Evolutionary conservation across 2,329 filamentous ascomycete species (phyloP).

Genomic region (Epicoccum sorghinum): DNA sequence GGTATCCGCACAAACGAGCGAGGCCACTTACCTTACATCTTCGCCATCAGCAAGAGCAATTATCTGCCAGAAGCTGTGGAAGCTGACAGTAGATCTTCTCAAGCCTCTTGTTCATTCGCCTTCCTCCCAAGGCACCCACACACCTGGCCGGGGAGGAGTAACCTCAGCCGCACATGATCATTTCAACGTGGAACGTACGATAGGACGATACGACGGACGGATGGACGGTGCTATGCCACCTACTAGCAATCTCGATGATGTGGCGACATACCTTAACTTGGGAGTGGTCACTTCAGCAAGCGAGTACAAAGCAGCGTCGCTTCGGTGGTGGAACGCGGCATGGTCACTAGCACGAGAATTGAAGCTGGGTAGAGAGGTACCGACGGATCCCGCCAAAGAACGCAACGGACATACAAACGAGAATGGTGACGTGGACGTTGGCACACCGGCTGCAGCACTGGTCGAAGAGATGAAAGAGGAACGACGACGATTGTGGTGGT

Average conservation of each 20-base stretch:
- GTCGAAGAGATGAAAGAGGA: constrained; percentile 71
- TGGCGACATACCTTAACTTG: constrained; percentile 89
- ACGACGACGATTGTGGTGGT: constrained; percentile 88
- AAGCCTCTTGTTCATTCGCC: constrained; percentile 86
- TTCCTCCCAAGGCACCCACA: constrained; percentile 56
- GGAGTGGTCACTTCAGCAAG: constrained; percentile 91
- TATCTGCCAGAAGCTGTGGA: constrained; percentile 85
- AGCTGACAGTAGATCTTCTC: constrained; percentile 81
- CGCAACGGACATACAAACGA: constrained; percentile 33
- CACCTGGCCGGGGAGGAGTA: constrained; percentile 61
- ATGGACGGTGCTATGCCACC: constrained; percentile 54
- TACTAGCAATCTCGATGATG: constrained; percentile 80
- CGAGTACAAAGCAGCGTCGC: constrained; percentile 89
- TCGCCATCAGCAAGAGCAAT: constrained; percentile 80
- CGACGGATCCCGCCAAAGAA: constrained; percentile 58
- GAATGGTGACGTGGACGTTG: constrained; percentile 48
- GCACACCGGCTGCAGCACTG: constrained; percentile 43
- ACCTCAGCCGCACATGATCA: constrained; percentile 80
- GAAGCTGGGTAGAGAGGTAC: constrained; percentile 83
- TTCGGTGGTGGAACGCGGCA: constrained; percentile 94
- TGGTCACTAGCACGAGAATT: constrained; percentile 90
- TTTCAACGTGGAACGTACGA: constrained; percentile 73
- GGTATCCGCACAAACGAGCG: constrained; percentile 90
- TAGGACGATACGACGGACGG: constrained; percentile 54
- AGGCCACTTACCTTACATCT: constrained; percentile 81